Conservation (phyloP, 2,329 filamentous ascomycete genomes). For the Stagonosporopsis vannaccii region DNA sequence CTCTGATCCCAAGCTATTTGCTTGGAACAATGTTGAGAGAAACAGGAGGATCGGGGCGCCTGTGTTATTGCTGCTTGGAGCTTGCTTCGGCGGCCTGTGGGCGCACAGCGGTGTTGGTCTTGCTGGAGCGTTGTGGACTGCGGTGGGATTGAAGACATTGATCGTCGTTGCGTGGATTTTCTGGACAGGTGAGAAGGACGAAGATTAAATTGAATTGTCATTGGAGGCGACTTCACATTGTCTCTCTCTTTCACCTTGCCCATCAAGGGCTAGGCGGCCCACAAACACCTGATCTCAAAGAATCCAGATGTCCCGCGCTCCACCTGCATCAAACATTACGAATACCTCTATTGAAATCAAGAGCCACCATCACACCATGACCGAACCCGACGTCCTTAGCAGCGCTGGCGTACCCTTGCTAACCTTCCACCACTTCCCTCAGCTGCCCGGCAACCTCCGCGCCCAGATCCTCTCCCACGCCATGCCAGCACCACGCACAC, state of each 20-base stretch:
- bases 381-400: not conserved
- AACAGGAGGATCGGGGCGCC: slow-evolving; percentile 62
- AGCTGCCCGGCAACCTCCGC: not conserved
- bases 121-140: slow-evolving; percentile 59
- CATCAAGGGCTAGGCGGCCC: not conserved
- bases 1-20: slow-evolving; percentile 66
- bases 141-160: slow-evolving; percentile 50
- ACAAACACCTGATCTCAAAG: not conserved
- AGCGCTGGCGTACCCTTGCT: not conserved
- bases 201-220: slow-evolving; percentile 8
- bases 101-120: slow-evolving; percentile 61
- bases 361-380: not conserved
- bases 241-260: not conserved
- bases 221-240: not conserved
- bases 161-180: slow-evolving; percentile 52
- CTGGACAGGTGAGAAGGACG: slow-evolving; percentile 49
- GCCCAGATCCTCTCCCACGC: not conserved
- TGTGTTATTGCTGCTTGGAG: slow-evolving; percentile 60
- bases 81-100: slow-evolving; percentile 62
- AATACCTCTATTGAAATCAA: not conserved
- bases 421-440: not conserved
- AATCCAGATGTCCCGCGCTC: too few species aligned
- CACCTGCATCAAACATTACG: too few species aligned
- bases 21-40: slow-evolving; percentile 58
- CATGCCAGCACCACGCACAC: slow-evolving; percentile 16